Conservation (phyloP, 2,329 filamentous ascomycete species). For the Aspergillus sp. region DNA sequence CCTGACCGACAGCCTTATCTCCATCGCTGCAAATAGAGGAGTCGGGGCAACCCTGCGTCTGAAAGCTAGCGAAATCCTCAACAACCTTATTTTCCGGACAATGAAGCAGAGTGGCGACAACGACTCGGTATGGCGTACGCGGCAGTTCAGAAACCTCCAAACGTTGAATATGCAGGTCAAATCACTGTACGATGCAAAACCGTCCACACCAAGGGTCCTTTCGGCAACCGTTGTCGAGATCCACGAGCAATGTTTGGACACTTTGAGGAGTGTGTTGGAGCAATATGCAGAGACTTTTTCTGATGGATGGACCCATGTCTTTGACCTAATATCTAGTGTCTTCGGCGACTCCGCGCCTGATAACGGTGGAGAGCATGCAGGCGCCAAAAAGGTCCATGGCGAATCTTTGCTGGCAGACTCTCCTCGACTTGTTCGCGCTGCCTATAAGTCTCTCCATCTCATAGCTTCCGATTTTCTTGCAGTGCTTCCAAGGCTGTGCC, state of each 20-base stretch:
- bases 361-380: slow-evolving; percentile 17
- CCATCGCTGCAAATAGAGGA: slow-evolving; percentile 32
- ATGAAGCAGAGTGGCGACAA: slow-evolving; percentile 32
- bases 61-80: slow-evolving; percentile 55
- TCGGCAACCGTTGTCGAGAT: slow-evolving; percentile 65
- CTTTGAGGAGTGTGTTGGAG: slow-evolving; percentile 72
- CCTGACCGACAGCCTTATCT: slow-evolving; percentile 49
- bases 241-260: slow-evolving; percentile 69
- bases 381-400: slow-evolving; percentile 12
- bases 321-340: slow-evolving; percentile 74
- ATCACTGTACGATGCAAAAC: slow-evolving; percentile 47
- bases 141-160: slow-evolving; percentile 64
- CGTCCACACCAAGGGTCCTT: slow-evolving; percentile 47
- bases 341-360: slow-evolving; percentile 46
- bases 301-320: slow-evolving; percentile 75
- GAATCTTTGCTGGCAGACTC: slow-evolving; percentile 41
- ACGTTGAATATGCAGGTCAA: slow-evolving; percentile 55
- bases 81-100: slow-evolving; percentile 33
- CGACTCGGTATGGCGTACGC: slow-evolving; percentile 44
- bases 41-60: slow-evolving; percentile 32
- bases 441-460: slow-evolving; percentile 82
- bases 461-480: slow-evolving; percentile 90
- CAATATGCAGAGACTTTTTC: slow-evolving; percentile 76
- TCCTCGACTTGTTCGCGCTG: slow-evolving; percentile 67
- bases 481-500: slow-evolving; percentile 61